Evolutionary conservation across 2,329 filamentous ascomycete genomes (phyloP).

Genomic region (Penicillium digitatum): DNA sequence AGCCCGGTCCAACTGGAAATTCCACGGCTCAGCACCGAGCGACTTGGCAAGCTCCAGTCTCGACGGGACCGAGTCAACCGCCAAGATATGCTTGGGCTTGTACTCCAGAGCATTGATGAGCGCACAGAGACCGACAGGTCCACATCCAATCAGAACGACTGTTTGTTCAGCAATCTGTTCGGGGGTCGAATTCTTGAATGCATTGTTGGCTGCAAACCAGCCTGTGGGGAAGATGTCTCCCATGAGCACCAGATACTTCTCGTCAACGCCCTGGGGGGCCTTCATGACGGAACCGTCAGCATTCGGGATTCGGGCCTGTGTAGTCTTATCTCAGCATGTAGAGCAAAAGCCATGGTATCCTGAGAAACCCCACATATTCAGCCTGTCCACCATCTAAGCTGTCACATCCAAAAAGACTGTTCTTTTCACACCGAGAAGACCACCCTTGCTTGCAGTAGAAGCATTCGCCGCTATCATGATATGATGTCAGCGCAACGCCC

Average conservation of each 20-base stretch:
- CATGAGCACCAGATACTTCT: constrained; percentile 78
- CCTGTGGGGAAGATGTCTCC: constrained; percentile 86
- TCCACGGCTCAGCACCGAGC: constrained; percentile 77
- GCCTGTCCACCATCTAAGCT: constrained; percentile 74
- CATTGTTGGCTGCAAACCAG: constrained; percentile 77
- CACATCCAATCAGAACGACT: constrained; percentile 78
- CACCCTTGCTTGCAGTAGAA: constrained; percentile 78
- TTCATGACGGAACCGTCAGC: constrained; percentile 78
- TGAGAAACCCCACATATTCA: constrained; percentile 56
- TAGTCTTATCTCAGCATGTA: constrained; percentile 19
- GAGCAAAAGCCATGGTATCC: neutral
- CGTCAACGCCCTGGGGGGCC: constrained; percentile 66
- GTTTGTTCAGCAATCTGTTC: constrained; percentile 63
- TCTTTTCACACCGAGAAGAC: constrained; percentile 71
- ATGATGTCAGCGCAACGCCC: constrained; percentile 5
- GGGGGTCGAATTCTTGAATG: constrained; percentile 59
- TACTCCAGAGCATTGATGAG: constrained; percentile 72
- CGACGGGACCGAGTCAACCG: constrained; percentile 72
- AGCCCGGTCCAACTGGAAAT: constrained; percentile 65
- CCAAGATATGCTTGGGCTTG: constrained; percentile 70
- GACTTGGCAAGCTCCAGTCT: constrained; percentile 68
- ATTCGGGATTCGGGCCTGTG: constrained; percentile 65
- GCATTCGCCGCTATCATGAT: constrained; percentile 57
- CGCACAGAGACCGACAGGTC: constrained; percentile 80
- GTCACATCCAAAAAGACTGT: constrained; percentile 65